Percentiles rank a stretch among this genome's conserved stretches.
These are phyloP conservation scores for Camelina sativa DNA, from an alignment of 345 rosid genomes.

Conservation along the genomic window DNA sequence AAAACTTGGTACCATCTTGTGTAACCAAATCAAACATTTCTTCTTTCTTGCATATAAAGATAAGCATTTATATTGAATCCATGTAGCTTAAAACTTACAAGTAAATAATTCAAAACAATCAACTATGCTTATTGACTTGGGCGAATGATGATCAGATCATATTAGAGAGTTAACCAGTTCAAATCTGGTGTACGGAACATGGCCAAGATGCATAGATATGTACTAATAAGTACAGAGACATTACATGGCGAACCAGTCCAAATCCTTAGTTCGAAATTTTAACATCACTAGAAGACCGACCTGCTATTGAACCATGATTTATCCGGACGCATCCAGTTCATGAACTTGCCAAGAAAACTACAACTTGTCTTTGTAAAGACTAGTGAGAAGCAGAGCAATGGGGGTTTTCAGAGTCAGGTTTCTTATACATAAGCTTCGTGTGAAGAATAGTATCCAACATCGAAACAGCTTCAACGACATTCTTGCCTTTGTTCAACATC, in stretches of 20 bases:
- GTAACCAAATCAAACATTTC: too few relatives aligned
- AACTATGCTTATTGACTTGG: neutral
- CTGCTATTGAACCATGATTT: neutral
- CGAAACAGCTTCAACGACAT: slow-evolving; percentile 59
- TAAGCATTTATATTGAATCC: too few relatives aligned
- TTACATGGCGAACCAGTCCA: neutral
- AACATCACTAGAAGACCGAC: neutral
- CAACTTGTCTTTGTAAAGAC: neutral
- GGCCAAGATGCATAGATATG: neutral
- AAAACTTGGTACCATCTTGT: too few relatives aligned
- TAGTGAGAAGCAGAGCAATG: slow-evolving; percentile 6
- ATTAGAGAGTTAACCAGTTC: neutral
- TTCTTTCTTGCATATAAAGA: too few relatives aligned
- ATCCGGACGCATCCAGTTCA: neutral
- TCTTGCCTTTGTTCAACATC: slow-evolving; percentile 73
- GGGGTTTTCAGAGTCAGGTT: slow-evolving; percentile 32
- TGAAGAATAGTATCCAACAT: slow-evolving; percentile 58
- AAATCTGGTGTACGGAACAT: neutral
- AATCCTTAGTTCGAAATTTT: neutral
- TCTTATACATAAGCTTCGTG: slow-evolving; percentile 39
- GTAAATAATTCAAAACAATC: neutral
- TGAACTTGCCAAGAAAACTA: slow-evolving; percentile 10
- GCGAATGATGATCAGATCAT: neutral
- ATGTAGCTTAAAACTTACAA: too few relatives aligned
- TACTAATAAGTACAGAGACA: neutral